Percentiles rank a stretch among this genome's conserved stretches.
Evolutionary conservation across 257 asterid species (phyloP).

Genomic region (Scutellaria galericulata): DNA sequence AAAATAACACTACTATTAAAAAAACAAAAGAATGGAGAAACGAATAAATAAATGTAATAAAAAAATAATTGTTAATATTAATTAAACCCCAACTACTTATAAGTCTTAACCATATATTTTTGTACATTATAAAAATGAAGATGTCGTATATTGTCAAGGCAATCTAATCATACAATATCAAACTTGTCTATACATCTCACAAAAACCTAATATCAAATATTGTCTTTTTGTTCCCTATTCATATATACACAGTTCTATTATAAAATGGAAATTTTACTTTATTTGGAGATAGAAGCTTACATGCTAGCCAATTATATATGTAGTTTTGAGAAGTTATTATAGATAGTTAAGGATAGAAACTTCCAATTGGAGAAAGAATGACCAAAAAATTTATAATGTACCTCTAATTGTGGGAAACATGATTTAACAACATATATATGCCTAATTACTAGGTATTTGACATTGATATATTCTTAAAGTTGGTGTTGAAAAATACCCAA

Average conservation of each 20-base stretch:
- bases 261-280: background rate
- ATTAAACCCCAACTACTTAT: constrained; percentile 24
- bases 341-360: too few relatives aligned
- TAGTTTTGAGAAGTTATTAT: too few relatives aligned
- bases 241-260: background rate
- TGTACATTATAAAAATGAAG: constrained; percentile 28
- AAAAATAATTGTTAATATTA: constrained; percentile 21
- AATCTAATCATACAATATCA: constrained; percentile 35
- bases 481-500: too few relatives aligned
- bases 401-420: too few relatives aligned
- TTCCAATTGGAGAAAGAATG: too few relatives aligned
- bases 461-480: too few relatives aligned
- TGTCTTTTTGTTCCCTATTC: constrained; percentile 40
- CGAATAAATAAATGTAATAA: constrained; percentile 11
- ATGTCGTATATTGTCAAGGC: constrained; percentile 48
- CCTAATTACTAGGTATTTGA: too few relatives aligned
- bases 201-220: constrained; percentile 28
- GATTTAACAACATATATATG: too few relatives aligned
- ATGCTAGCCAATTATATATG: too few relatives aligned
- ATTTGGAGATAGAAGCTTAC: too few relatives aligned
- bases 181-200: constrained; percentile 34
- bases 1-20: background rate
- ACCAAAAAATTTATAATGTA: too few relatives aligned
- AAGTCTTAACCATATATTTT: constrained; percentile 11
- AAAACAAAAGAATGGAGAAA: background rate